Evolutionary conservation across 169 alveolate genomes (phyloP).

Genomic region (Eimeria praecox): DNA sequence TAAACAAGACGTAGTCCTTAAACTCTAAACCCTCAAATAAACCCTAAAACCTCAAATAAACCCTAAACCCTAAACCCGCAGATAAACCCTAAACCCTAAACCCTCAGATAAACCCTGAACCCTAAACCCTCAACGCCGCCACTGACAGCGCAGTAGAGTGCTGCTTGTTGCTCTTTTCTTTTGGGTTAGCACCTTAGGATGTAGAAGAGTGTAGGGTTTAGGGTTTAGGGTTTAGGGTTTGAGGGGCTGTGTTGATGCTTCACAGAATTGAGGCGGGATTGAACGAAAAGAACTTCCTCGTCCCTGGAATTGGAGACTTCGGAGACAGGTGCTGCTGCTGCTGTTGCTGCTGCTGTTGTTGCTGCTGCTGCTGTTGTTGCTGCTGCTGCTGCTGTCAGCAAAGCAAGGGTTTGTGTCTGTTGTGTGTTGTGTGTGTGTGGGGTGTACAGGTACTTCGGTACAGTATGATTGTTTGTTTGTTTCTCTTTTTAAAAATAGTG

Average conservation of each 20-base stretch:
- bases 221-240: slow-evolving; percentile 3
- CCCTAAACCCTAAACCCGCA: not conserved
- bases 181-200: not conserved
- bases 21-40: not conserved
- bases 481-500: too few relatives aligned
- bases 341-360: too few relatives aligned
- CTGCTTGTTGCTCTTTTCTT: too few relatives aligned
- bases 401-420: too few relatives aligned
- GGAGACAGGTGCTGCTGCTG: slow-evolving; percentile 85
- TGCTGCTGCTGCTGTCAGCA: too few relatives aligned
- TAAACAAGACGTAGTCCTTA: too few relatives aligned
- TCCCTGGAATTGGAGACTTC: slow-evolving; percentile 93
- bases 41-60: too few relatives aligned
- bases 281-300: slow-evolving; percentile 85
- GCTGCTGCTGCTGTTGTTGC: too few relatives aligned
- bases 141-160: not conserved
- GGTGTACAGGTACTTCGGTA: too few relatives aligned
- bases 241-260: not conserved
- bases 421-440: too few relatives aligned
- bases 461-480: too few relatives aligned
- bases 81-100: not conserved
- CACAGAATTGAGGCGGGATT: slow-evolving; percentile 86
- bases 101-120: too few relatives aligned
- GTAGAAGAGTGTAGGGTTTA: not conserved
- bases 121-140: not conserved